These are phyloP conservation scores for Penicillium hesseltinei DNA, from an alignment of 2,329 filamentous ascomycete species.

Conservation along the genomic window DNA sequence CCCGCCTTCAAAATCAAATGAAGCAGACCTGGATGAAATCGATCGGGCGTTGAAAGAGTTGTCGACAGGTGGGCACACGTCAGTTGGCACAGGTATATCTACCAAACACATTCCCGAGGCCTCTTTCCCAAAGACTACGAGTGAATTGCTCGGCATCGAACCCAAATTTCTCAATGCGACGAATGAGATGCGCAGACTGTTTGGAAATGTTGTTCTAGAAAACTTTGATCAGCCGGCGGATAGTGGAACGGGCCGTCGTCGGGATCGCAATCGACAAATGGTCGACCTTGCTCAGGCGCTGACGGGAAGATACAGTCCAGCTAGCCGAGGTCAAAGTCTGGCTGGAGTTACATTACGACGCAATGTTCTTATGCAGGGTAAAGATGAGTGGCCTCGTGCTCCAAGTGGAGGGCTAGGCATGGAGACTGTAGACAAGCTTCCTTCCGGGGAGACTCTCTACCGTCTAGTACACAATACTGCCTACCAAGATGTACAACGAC, in stretches of 20 bases:
- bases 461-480: constrained; percentile 69
- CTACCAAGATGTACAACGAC: constrained; percentile 72
- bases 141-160: constrained; percentile 60
- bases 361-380: constrained; percentile 82
- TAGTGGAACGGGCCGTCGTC: constrained; percentile 47
- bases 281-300: constrained; percentile 56
- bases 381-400: constrained; percentile 80
- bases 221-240: constrained; percentile 53
- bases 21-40: constrained; percentile 59
- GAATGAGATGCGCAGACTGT: constrained; percentile 84
- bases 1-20: constrained; percentile 20
- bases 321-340: constrained; percentile 61
- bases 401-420: constrained; percentile 81
- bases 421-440: constrained; percentile 60
- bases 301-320: constrained; percentile 52
- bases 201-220: constrained; percentile 64
- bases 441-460: constrained; percentile 67
- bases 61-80: constrained; percentile 42
- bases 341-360: constrained; percentile 69
- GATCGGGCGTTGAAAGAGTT: constrained; percentile 63
- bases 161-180: constrained; percentile 75
- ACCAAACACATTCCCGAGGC: constrained; percentile 38
- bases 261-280: constrained; percentile 54
- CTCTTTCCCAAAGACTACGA: constrained; percentile 41
- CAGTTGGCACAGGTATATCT: constrained; percentile 17